Conservation (phyloP, 768 basidiomycete species). For the Tulasnella sp. region DNA sequence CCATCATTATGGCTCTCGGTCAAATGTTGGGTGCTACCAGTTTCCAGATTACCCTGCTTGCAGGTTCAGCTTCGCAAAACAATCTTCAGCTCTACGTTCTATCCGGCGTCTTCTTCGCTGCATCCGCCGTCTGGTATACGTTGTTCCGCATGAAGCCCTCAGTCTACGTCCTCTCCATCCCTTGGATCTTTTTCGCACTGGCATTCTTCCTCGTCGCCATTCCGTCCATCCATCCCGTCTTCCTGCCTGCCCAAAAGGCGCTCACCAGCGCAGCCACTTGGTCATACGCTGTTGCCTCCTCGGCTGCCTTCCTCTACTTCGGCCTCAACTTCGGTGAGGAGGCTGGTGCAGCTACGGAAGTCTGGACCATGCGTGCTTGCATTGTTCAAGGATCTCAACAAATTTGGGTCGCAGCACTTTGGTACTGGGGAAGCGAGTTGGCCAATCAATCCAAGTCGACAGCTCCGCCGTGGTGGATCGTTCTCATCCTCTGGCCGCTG, state of each 20-base stretch:
- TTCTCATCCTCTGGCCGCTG: constrained; percentile 79
- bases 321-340: constrained; percentile 97
- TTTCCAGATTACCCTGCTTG: constrained; percentile 91
- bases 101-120: constrained; percentile 83
- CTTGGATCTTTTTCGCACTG: constrained; percentile 89
- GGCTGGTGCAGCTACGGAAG: constrained; percentile 92
- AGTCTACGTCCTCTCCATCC: constrained; percentile 79
- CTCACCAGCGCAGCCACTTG: constrained; percentile 82
- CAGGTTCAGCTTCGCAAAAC: constrained; percentile 82
- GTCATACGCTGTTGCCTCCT: constrained; percentile 90
- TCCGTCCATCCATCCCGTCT: constrained; percentile 67
- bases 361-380: constrained; percentile 90
- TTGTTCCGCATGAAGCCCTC: constrained; percentile 89
- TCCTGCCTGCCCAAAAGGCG: constrained; percentile 64
- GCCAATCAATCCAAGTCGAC: constrained; percentile 55
- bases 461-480: constrained; percentile 82
- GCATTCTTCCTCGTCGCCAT: constrained; percentile 92
- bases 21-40: constrained; percentile 92
- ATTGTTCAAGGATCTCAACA: constrained; percentile 94
- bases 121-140: constrained; percentile 87
- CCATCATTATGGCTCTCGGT: constrained; percentile 82
- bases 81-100: constrained; percentile 86
- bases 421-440: constrained; percentile 92
- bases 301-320: constrained; percentile 91
- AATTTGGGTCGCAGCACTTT: constrained; percentile 92